A percentile compares a stretch with the other conserved stretches of the same genome.
Evolutionary conservation across 2,329 filamentous ascomycete species (phyloP).

Genomic region (Scedosporium minutisporum): DNA sequence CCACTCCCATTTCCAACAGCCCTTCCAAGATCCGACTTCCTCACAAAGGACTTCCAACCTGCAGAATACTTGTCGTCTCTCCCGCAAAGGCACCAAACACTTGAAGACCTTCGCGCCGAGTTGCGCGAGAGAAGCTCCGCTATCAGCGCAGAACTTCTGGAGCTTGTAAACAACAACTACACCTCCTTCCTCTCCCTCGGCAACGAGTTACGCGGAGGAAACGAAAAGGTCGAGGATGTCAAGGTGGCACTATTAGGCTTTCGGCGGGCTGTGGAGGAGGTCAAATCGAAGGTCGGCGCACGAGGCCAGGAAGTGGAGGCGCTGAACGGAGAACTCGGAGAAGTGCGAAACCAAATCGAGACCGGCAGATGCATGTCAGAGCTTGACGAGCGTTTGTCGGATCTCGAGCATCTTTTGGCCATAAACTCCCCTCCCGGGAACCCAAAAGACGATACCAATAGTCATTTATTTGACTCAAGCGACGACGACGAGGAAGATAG

Average conservation of each 20-base stretch:
- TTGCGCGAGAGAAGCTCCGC: constrained; percentile 70
- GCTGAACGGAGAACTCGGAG: constrained; percentile 57
- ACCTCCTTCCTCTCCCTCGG: constrained; percentile 82
- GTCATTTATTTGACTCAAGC: constrained; percentile 17
- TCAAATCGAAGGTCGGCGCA: constrained; percentile 56
- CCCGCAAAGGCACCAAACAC: constrained; percentile 82
- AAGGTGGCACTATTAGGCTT: constrained; percentile 81
- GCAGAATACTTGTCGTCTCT: constrained; percentile 72
- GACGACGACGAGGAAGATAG: constrained; percentile 31
- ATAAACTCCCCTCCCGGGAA: constrained; percentile 28
- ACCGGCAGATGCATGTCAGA: constrained; percentile 54
- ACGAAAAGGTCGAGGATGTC: constrained; percentile 85
- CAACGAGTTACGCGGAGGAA: constrained; percentile 71
- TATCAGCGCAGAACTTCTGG: constrained; percentile 77
- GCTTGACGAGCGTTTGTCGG: constrained; percentile 50
- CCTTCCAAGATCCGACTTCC: constrained; percentile 74
- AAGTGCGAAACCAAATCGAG: constrained; percentile 55
- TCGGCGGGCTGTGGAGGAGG: constrained; percentile 65
- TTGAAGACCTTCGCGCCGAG: constrained; percentile 84
- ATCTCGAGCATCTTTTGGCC: constrained; percentile 54
- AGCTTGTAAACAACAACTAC: constrained; percentile 93
- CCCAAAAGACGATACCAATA: constrained; percentile 7
- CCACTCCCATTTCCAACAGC: constrained; percentile 82
- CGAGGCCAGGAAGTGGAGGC: constrained; percentile 53
- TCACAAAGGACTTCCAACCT: constrained; percentile 67